Base-by-base conservation (phyloP, 352 stramenopile species). In the Phytophthora cryptogea region DNA sequence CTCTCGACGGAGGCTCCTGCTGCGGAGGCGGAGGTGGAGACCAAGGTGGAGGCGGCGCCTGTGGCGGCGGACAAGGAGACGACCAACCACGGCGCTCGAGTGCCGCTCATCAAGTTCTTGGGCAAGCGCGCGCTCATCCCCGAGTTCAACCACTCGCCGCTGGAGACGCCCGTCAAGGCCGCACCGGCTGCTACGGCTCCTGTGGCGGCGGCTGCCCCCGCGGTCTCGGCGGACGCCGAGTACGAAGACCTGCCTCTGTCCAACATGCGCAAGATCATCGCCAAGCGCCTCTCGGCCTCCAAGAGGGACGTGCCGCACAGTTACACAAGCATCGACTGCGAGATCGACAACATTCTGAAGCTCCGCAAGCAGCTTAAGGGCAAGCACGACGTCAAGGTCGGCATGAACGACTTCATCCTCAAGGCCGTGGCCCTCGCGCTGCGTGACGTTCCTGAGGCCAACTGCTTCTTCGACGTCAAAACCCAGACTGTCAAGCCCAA, bases 181-280 rank as follows among this genome's bases (percentile, higher is more conserved):
- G 49, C 47, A 10, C n/a, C n/a, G n/a, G 14, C 53, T 37, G 39
- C 51, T 13, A 44, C 63, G 32, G 32, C 66, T 39, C 20, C 53
- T 8, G 30, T 59, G 13, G 46, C 66, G 10, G 48, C 55, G 7
- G 49, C 57, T 9, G 7, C 69, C 1, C 30, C 51, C 5, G 31
- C 49, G 5, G 46, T 59, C 0, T 52, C 63, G 20, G 52, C 54
- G 4, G 63, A 77, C 44, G 76, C 71, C 30, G 63, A 77, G 43
- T 98, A 81, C 68, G 80, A 85, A 17, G 91, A 98, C 70, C 71
- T 94, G 27, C 75, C 92, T 41, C 80, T 96, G 31, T 96, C 79
- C 54, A 97, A 97, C 76, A 99, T 99, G 95, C 88, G 97, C 57
- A 99, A 99, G 78, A 94, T 99, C 63, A 99, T 99, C 65, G 96